A percentile compares a stretch with the other conserved stretches of the same genome.
Evolutionary conservation across 2,329 filamentous ascomycete genomes (phyloP).

Genomic region (Aspergillus bombycis): DNA sequence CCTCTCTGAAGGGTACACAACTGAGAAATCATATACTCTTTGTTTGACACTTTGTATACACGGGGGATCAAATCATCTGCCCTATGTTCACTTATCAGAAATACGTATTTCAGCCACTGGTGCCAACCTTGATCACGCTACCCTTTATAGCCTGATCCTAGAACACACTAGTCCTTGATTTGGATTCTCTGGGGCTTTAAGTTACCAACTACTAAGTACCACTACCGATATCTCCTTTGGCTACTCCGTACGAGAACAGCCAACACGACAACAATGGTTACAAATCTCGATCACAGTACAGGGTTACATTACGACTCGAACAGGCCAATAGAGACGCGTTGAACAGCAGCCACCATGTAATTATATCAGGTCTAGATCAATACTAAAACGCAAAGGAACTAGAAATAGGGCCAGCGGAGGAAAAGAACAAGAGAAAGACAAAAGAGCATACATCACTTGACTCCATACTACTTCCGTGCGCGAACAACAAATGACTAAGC

Average conservation of each 20-base stretch:
- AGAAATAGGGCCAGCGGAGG: too few relatives aligned
- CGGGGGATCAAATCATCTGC: neutral
- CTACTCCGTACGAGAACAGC: neutral
- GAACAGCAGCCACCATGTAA: neutral
- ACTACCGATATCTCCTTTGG: neutral
- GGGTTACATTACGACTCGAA: neutral
- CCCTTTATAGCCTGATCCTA: neutral
- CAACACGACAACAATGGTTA: neutral
- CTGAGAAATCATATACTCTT: neutral
- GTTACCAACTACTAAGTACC: neutral
- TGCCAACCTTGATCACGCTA: neutral
- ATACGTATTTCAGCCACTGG: neutral
- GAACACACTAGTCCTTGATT: neutral
- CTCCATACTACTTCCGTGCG: neutral
- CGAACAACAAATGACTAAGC: conserved; percentile 14
- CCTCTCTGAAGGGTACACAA: neutral
- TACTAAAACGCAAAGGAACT: neutral
- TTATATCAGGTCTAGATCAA: neutral
- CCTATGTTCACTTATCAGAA: neutral
- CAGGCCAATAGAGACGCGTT: neutral
- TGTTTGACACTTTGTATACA: neutral
- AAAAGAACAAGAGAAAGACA: neutral
- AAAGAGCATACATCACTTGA: neutral
- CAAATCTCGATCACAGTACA: neutral
- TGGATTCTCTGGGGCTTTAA: neutral